These are phyloP conservation scores for Chlorella sp. DNA, from an alignment of 139 green algal genomes.

Conservation along the genomic window DNA sequence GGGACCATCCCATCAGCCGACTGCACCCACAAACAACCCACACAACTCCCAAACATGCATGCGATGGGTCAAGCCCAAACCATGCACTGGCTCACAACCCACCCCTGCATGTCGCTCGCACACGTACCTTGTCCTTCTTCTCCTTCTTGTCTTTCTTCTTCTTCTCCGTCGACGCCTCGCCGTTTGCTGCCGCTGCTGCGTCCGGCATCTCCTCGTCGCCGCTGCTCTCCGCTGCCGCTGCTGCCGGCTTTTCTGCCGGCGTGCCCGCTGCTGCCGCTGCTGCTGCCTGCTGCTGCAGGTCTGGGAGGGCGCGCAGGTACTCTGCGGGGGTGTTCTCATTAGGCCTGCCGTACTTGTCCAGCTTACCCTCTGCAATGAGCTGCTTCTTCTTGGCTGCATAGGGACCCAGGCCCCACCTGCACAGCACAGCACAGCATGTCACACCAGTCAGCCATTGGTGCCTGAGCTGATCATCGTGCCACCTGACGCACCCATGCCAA, in stretches of 20 bases:
- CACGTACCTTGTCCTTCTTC: too few relatives aligned
- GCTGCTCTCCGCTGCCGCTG: constrained; percentile 1
- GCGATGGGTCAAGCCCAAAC: too few relatives aligned
- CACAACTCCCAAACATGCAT: too few relatives aligned
- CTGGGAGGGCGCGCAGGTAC: constrained; percentile 74
- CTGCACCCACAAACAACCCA: too few relatives aligned
- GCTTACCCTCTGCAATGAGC: constrained; percentile 88
- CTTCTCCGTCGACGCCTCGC: constrained; percentile 39
- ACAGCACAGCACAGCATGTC: too few relatives aligned
- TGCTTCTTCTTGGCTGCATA: constrained; percentile 95
- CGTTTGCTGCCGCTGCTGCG: constrained; percentile 9
- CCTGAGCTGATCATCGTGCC: too few relatives aligned
- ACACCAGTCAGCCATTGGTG: too few relatives aligned
- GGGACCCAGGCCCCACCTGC: constrained; percentile 90
- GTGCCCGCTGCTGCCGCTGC: constrained; percentile 8
- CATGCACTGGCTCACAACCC: too few relatives aligned
- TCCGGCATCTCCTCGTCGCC: constrained; percentile 13
- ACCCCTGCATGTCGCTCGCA: too few relatives aligned
- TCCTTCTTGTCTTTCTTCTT: constrained; percentile 21
- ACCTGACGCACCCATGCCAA: too few relatives aligned
- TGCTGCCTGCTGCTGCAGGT: constrained; percentile 19
- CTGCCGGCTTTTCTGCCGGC: constrained; percentile 11
- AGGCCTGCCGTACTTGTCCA: constrained; percentile 93
- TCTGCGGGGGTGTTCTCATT: constrained; percentile 91
- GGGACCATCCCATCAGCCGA: too few relatives aligned